phyloP scores from a whole-genome alignment of 768 basidiomycete species.

The Panellus pusillus region DNA sequence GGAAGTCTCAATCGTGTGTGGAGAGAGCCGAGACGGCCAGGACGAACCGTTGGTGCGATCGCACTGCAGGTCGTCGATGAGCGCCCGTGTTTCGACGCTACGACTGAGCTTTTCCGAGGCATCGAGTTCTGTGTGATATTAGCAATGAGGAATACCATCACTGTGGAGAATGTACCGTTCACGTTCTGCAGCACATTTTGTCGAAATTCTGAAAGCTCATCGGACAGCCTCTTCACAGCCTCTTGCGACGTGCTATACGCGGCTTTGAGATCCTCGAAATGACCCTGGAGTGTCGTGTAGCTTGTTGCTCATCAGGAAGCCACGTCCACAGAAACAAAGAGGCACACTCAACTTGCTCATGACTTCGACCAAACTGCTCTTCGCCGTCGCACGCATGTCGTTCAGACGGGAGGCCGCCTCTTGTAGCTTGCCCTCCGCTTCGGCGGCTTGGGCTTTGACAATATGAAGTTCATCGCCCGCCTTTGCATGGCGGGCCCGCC shows the following conservation, averaged over 20 bases:
- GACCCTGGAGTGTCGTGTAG: conserved; percentile 29
- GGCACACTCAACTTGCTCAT: conserved; percentile 18
- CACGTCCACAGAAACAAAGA: not conserved
- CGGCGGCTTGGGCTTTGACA: conserved; percentile 4
- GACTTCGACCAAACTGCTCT: conserved; percentile 18
- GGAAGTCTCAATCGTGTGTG: conserved; percentile 2
- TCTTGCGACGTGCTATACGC: conserved; percentile 24
- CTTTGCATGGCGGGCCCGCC: conserved; percentile 8
- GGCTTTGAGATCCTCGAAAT: conserved; percentile 28
- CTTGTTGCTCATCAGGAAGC: conserved; percentile 17
- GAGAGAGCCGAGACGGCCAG: not conserved
- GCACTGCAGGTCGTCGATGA: conserved; percentile 33
- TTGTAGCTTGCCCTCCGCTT: conserved; percentile 9
- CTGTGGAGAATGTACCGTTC: conserved; percentile 25
- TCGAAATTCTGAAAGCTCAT: conserved; percentile 27
- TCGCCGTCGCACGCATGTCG: conserved; percentile 11
- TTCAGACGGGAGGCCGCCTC: conserved; percentile 5
- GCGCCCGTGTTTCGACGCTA: conserved; percentile 27
- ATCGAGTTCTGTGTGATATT: conserved; percentile 26
- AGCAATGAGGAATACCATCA: not conserved
- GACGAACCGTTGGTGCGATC: conserved; percentile 36
- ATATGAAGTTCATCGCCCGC: conserved; percentile 13
- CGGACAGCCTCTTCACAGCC: conserved; percentile 26
- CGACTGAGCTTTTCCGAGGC: conserved; percentile 28
- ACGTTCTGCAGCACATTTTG: conserved; percentile 22